Percentiles rank a stretch among this genome's conserved stretches.
These are phyloP conservation scores for Stagonosporopsis cucurbitacearum DNA, from an alignment of 2,329 filamentous ascomycete species.

Conservation along the genomic window DNA sequence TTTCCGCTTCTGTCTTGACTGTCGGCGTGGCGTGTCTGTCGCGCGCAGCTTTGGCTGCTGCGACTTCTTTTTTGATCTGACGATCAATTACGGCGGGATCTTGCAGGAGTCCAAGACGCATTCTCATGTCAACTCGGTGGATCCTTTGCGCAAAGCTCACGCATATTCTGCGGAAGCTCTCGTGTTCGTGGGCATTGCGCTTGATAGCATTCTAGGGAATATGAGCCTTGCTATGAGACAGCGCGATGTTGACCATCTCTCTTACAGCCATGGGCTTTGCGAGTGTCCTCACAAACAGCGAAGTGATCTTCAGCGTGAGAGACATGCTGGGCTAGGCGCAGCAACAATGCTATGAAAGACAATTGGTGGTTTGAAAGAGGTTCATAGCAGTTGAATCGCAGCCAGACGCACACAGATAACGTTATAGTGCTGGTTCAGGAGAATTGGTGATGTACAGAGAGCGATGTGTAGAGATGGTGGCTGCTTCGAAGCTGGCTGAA, in stretches of 20 bases:
- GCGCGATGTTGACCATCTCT: not conserved
- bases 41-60: slow-evolving; percentile 62
- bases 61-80: slow-evolving; percentile 60
- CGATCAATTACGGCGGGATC: slow-evolving; percentile 63
- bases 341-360: not conserved
- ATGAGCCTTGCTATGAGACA: slow-evolving; percentile 3
- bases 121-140: slow-evolving; percentile 71
- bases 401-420: not conserved
- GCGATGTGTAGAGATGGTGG: slow-evolving; percentile 13
- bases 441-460: not conserved
- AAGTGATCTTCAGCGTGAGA: slow-evolving; percentile 70
- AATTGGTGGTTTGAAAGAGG: slow-evolving; percentile 10
- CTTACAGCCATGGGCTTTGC: slow-evolving; percentile 72
- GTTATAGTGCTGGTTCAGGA: not conserved
- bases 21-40: slow-evolving; percentile 60
- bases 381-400: slow-evolving; percentile 15
- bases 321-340: slow-evolving; percentile 57
- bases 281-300: slow-evolving; percentile 68
- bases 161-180: slow-evolving; percentile 67
- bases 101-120: slow-evolving; percentile 69
- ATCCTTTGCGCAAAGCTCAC: slow-evolving; percentile 68
- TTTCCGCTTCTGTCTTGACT: slow-evolving; percentile 67
- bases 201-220: slow-evolving; percentile 68
- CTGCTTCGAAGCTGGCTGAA: slow-evolving; percentile 30
- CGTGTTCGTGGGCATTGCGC: slow-evolving; percentile 71